A percentile compares a stretch with the other conserved stretches of the same genome.
Evolutionary conservation across 306 rosid genomes (phyloP).

Genomic region (Malus sieversii): DNA sequence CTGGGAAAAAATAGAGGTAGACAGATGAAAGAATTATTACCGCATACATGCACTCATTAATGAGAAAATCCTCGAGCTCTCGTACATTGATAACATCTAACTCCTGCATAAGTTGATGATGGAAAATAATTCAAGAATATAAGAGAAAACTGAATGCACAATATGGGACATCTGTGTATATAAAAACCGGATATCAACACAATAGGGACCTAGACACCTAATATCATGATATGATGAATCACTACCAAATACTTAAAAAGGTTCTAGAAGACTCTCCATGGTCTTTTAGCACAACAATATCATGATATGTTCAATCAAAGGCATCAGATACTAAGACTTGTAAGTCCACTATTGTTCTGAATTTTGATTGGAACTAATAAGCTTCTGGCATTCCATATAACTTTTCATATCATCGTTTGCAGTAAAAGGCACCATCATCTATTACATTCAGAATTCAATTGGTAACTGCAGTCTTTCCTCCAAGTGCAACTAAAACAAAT

Average conservation of each 20-base stretch:
- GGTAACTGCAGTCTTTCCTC: background rate
- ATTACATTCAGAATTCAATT: background rate
- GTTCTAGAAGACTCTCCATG: background rate
- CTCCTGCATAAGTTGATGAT: slow-evolving; percentile 87
- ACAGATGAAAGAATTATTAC: slow-evolving; percentile 39
- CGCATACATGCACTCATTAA: slow-evolving; percentile 97
- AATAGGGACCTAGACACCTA: background rate
- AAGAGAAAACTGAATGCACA: background rate
- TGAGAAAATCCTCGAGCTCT: slow-evolving; percentile 89
- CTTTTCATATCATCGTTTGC: background rate
- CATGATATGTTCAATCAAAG: background rate
- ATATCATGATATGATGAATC: background rate
- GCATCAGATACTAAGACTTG: background rate
- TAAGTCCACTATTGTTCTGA: background rate
- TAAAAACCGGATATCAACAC: background rate
- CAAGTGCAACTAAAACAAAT: background rate
- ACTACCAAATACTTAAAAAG: background rate
- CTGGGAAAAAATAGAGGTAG: slow-evolving; percentile 2
- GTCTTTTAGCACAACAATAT: background rate
- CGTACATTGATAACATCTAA: slow-evolving; percentile 81
- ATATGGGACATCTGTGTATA: background rate
- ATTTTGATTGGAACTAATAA: background rate
- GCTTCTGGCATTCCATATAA: background rate
- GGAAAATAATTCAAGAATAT: slow-evolving; percentile 8
- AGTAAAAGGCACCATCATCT: background rate